Conservation (phyloP, 805 yeast genomes). For the Suhomyces vadensis region DNA sequence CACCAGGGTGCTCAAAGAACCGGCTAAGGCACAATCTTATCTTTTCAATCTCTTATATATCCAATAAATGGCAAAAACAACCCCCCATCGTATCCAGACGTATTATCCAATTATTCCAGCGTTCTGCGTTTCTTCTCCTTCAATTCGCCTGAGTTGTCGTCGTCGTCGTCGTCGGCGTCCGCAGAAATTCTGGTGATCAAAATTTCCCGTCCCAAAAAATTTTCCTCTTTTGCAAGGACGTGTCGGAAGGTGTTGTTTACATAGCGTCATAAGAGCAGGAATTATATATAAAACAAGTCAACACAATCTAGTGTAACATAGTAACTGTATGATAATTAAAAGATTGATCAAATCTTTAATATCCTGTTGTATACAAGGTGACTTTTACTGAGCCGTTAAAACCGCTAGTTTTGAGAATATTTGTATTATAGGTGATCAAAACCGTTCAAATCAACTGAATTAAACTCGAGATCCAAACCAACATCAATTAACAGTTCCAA, state of each 20-base stretch:
- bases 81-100: no score
- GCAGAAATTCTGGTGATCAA: not conserved
- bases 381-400: not conserved
- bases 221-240: not conserved
- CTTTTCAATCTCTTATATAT: not conserved
- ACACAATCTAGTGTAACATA: not conserved
- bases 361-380: no score
- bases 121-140: not conserved
- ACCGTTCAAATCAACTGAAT: not conserved
- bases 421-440: not conserved
- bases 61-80: no score
- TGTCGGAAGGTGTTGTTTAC: not conserved
- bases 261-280: not conserved
- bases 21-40: no score
- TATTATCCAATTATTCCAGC: no score
- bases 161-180: slow-evolving; percentile 6
- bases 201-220: slow-evolving; percentile 5
- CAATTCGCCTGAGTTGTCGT: not conserved
- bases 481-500: not conserved
- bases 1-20: no score
- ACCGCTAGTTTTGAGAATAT: not conserved
- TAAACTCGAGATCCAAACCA: no score
- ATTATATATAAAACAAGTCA: not conserved
- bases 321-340: not conserved
- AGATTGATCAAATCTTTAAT: not conserved